Evolutionary conservation across 345 rosid genomes (phyloP).

Genomic region (Ceriops decandra): DNA sequence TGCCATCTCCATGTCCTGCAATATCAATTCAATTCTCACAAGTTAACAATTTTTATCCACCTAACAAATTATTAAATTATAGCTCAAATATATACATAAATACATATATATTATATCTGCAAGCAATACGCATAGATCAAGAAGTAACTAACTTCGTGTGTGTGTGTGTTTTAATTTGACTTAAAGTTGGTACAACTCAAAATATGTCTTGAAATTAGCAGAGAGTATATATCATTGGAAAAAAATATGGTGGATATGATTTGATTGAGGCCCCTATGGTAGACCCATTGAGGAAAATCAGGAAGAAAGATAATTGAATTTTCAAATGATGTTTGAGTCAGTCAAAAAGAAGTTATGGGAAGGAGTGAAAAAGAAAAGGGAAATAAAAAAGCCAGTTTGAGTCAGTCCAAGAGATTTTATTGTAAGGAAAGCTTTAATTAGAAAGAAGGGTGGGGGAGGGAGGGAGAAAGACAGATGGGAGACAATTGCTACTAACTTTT

Average conservation of each 20-base stretch:
- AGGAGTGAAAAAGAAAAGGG: constrained; percentile 27
- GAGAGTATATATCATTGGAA: too few species aligned
- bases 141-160: too few species aligned
- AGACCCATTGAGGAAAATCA: constrained; percentile 16
- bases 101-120: too few species aligned
- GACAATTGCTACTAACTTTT: constrained; percentile 29
- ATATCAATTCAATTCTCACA: too few species aligned
- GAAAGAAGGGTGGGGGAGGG: neutral
- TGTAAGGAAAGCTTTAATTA: neutral
- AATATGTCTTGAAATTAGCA: neutral
- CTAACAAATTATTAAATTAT: too few species aligned
- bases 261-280: neutral
- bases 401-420: constrained; percentile 23
- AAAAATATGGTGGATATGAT: too few species aligned
- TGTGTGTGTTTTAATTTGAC: too few species aligned
- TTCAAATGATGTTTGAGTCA: constrained; percentile 29
- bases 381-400: constrained; percentile 19
- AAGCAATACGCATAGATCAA: too few species aligned
- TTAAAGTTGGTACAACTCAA: neutral
- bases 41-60: too few species aligned
- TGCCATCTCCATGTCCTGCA: constrained; percentile 39
- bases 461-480: neutral
- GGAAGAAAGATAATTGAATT: constrained; percentile 25
- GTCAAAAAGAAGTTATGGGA: constrained; percentile 49
- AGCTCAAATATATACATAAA: too few species aligned